phyloP scores from a whole-genome alignment of 495 filamentous ascomycete species.

The Umbilicaria muhlenbergii region DNA sequence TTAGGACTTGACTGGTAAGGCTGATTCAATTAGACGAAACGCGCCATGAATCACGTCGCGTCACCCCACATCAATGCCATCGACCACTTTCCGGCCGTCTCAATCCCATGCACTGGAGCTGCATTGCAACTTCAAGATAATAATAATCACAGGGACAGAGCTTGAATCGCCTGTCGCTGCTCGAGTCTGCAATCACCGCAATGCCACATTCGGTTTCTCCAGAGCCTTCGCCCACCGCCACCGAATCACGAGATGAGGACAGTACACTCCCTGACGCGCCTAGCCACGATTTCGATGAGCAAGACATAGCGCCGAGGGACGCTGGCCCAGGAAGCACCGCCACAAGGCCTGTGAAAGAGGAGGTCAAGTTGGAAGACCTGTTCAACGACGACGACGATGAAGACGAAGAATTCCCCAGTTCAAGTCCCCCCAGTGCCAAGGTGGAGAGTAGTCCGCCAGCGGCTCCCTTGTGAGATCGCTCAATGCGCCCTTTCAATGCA shows the following conservation, averaged over 20 bases:
- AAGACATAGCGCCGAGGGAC: not conserved
- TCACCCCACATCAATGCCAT: too few species aligned
- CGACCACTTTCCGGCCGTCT: too few species aligned
- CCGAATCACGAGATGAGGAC: slow-evolving; percentile 2
- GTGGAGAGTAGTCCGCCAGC: slow-evolving; percentile 28
- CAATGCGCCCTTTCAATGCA: not conserved
- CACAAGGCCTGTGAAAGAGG: slow-evolving; percentile 7
- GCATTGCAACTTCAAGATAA: too few species aligned
- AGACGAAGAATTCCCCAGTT: slow-evolving; percentile 59
- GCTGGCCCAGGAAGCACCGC: not conserved
- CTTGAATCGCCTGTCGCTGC: too few species aligned
- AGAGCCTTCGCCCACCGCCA: not conserved
- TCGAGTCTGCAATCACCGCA: too few species aligned
- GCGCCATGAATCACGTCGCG: too few species aligned
- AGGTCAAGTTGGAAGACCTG: slow-evolving; percentile 64
- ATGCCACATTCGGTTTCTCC: slow-evolving; percentile 11
- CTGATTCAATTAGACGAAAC: too few species aligned
- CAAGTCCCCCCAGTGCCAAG: slow-evolving; percentile 30
- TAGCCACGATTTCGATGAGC: not conserved
- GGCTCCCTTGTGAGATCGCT: slow-evolving; percentile 24
- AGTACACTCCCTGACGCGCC: slow-evolving; percentile 9
- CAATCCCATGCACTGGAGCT: too few species aligned
- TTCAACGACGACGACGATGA: slow-evolving; percentile 67
- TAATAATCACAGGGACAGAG: too few species aligned
- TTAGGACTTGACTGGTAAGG: too few species aligned